These are phyloP conservation scores for Sporothrix mexicana DNA, from an alignment of 2,329 filamentous ascomycete species.

Conservation along the genomic window DNA sequence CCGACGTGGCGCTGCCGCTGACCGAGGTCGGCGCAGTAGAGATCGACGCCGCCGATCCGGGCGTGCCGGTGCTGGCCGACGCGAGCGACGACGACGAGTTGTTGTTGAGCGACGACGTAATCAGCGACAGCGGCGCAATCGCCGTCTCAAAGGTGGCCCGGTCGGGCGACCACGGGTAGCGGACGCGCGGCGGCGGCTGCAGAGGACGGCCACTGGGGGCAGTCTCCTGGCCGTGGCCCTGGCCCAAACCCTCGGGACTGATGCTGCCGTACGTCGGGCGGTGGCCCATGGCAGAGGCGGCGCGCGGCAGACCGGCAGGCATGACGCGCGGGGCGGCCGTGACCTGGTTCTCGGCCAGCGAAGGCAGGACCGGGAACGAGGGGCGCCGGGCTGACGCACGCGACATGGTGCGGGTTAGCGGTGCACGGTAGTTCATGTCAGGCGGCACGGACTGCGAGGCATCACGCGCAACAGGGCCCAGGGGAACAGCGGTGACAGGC, in stretches of 20 bases:
- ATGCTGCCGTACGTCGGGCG: conserved; percentile 13
- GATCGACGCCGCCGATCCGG: conserved; percentile 35
- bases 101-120: conserved; percentile 18
- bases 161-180: conserved; percentile 63
- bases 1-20: conserved; percentile 40
- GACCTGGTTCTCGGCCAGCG: conserved; percentile 69
- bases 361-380: conserved; percentile 70
- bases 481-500: conserved; percentile 74
- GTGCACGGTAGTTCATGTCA: conserved; percentile 79
- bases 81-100: conserved; percentile 36
- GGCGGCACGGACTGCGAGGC: conserved; percentile 90
- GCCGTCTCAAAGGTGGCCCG: conserved; percentile 54
- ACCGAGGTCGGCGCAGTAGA: conserved; percentile 37
- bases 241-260: neutral
- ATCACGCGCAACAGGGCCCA: conserved; percentile 77
- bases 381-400: conserved; percentile 67
- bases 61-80: conserved; percentile 37
- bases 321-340: conserved; percentile 39
- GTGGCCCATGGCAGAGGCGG: conserved; percentile 32
- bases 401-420: conserved; percentile 55
- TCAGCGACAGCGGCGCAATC: conserved; percentile 46
- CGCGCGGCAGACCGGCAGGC: conserved; percentile 41
- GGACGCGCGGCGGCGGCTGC: conserved; percentile 59
- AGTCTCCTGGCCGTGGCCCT: neutral
- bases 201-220: conserved; percentile 45